Base-by-base conservation (phyloP, 108 stramenopile species). In the Nitzschia sp. region DNA sequence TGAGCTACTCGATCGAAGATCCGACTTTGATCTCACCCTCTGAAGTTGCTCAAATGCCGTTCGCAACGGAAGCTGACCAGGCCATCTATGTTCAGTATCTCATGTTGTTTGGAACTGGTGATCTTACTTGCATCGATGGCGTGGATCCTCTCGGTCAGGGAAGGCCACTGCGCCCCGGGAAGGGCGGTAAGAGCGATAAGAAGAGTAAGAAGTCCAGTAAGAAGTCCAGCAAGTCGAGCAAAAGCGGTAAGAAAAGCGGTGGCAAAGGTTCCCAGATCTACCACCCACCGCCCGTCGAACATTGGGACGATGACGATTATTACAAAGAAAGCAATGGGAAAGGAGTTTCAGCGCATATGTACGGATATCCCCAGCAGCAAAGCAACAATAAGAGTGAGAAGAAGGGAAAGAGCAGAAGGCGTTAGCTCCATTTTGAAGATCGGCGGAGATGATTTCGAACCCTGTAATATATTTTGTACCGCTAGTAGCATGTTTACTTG, bases 1-100 rank as follows among this genome's bases (percentile, higher is more conserved):
- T 50, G 48, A 50, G 48, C 21, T 50, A 50, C 48, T 22, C 21
- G 17, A 50, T 50, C 21, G 19, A 50, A 50, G 48, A 50, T 22
- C 48, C 48, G 13, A 50, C 8, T 50, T 22, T 21, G 21, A 19
- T 19, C 5, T 50, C 48, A 21, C 48, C 48, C 4, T 8, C 17
- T 4, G 48, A 50, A 5, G 19, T 50, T 50, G 48, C 19, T 21
- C 16, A 50, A n/a, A 16, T 50, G 48, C 48, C 48, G 4, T 50
- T 50, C 48, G 17, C 19, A 4, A 50, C 48, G 19, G 48, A 50
- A 50, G 48, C 9, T n/a, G 48, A 50, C 19, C 48, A 22, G 21
- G 17, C 9, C 16, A 21, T 5, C 48, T 50, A 50, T 50, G 21
- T 22, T 5, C 17, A 50, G 4, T 50, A n/a, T 21, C 9, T 50